These are phyloP conservation scores for Pseudonectria foliicola DNA, from an alignment of 2,329 filamentous ascomycete species.

Conservation along the genomic window DNA sequence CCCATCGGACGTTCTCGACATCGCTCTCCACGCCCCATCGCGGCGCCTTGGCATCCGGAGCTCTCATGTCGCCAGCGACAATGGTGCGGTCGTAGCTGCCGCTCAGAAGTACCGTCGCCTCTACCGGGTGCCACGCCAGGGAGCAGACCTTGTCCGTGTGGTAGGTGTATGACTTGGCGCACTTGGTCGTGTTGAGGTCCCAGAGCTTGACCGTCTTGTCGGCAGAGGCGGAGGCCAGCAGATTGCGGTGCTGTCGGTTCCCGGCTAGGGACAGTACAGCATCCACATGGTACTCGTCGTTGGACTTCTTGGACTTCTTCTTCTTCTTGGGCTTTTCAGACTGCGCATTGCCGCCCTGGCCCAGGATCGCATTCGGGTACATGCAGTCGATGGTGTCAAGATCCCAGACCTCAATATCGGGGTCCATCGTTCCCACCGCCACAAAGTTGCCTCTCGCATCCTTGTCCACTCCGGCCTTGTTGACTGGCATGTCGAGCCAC, in stretches of 20 bases:
- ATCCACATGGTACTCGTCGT: slow-evolving; percentile 90
- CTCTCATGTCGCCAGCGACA: slow-evolving; percentile 93
- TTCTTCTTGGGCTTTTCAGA: slow-evolving; percentile 58
- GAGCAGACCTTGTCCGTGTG: slow-evolving; percentile 98
- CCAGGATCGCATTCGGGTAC: slow-evolving; percentile 95
- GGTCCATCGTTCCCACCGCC: slow-evolving; percentile 93
- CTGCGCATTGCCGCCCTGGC: slow-evolving; percentile 55
- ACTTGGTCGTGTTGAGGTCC: slow-evolving; percentile 88
- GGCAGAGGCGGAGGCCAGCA: slow-evolving; percentile 89
- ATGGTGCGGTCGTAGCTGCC: slow-evolving; percentile 94
- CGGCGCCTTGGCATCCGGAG: slow-evolving; percentile 72
- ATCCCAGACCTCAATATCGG: slow-evolving; percentile 98
- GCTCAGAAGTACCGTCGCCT: slow-evolving; percentile 82
- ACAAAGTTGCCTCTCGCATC: slow-evolving; percentile 80
- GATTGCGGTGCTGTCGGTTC: slow-evolving; percentile 88
- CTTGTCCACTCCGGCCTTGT: slow-evolving; percentile 55
- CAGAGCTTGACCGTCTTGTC: slow-evolving; percentile 97
- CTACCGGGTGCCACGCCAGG: slow-evolving; percentile 81
- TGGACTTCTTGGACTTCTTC: slow-evolving; percentile 82
- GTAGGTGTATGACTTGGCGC: slow-evolving; percentile 90
- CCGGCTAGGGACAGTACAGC: slow-evolving; percentile 85
- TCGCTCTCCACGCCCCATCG: slow-evolving; percentile 94
- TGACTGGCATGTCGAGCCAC: slow-evolving; percentile 90
- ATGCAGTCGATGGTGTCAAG: slow-evolving; percentile 93
- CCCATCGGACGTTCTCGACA: slow-evolving; percentile 88